A percentile compares a stretch with the other conserved stretches of the same genome.
These are phyloP conservation scores for Prunus mume DNA, from an alignment of 306 rosid genomes.

Conservation along the genomic window DNA sequence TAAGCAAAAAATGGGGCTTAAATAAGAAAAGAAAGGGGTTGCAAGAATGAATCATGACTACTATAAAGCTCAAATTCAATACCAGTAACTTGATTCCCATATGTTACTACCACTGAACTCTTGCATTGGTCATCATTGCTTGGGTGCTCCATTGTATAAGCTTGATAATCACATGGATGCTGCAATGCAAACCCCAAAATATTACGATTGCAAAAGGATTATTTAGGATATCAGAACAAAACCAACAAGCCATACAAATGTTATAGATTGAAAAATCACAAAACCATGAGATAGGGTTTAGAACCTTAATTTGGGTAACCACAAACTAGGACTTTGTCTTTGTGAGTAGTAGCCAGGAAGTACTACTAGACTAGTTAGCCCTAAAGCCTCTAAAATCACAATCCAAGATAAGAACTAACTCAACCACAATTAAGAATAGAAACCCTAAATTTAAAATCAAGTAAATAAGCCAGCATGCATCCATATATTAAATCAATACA, in stretches of 20 bases:
- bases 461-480: too few relatives aligned
- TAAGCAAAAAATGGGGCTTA: not conserved
- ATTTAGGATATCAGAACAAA: not conserved
- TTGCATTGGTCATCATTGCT: conserved; percentile 1
- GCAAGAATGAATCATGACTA: not conserved
- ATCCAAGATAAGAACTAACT: too few relatives aligned
- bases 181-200: not conserved
- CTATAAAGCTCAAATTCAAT: not conserved
- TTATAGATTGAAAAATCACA: not conserved
- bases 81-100: not conserved
- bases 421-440: too few relatives aligned
- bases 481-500: too few relatives aligned
- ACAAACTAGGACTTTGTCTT: not conserved
- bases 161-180: not conserved
- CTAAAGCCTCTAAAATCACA: too few relatives aligned
- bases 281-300: not conserved
- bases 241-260: not conserved
- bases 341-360: too few relatives aligned
- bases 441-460: too few relatives aligned
- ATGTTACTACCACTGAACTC: not conserved
- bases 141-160: not conserved
- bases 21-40: too few relatives aligned
- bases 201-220: not conserved
- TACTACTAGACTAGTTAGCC: too few relatives aligned
- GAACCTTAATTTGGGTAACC: not conserved